Base-by-base conservation (phyloP, 169 alveolate species). In the Cryptosporidium viatorum region DNA sequence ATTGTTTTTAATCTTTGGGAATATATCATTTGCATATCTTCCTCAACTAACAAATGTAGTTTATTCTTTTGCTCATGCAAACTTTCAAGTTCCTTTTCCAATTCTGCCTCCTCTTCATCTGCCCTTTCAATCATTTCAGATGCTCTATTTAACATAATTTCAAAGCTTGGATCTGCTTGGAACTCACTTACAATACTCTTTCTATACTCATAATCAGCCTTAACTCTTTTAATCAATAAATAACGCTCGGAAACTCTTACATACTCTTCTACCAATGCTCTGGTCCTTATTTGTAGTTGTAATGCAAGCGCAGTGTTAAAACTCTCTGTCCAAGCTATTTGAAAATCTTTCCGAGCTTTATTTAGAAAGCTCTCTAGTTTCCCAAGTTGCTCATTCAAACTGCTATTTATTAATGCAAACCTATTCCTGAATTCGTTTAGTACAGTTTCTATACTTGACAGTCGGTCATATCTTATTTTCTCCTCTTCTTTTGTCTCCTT, bases 181-280 rank as follows among this genome's bases (percentile, higher is more conserved):
- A 73, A 73, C 35, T 73, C 86, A 6, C 29, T 55, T n/a, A 73
- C 65, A 52, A 73, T 31, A 58, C 86, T 73, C 33, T 58, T 73
- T 55, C 86, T 52, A 73, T 73, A 73, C 55, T 73, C 86, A 73
- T 55, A 73, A 29, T 73, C 86, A 52, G 86, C 86, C 14, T 35
- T 73, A 35, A 73, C 86, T 23, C 86, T 37, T 48, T 73, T 52
- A n/a, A 73, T 52, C 51, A 73, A 23, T 16, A 73, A 48, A 59
- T 73, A 73, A 10, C 86, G n/a, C 65, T 73, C 86, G 0, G 86
- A 73, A 58, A 60, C 71, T 35, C 71, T 52, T 16, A 73, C 86
- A 55, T 73, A 73, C 55, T 73, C 86, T 58, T 73, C 86, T 55
- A 73, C 86, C 14, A 73, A 59, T 21, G 48, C 59, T 58, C 86